Conservation (phyloP, 495 filamentous ascomycete species). For the Aspergillus ostianus region DNA sequence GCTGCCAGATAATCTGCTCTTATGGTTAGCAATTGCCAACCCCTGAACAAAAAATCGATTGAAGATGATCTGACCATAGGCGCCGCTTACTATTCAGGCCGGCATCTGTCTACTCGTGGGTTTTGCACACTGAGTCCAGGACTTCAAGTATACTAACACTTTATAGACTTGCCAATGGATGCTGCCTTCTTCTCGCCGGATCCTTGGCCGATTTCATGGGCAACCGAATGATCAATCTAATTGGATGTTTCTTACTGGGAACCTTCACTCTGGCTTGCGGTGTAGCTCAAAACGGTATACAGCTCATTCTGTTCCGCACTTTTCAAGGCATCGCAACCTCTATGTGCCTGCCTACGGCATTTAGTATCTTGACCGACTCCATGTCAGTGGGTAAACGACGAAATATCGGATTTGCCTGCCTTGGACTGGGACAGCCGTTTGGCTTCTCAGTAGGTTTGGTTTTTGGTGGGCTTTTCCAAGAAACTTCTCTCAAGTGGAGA, state of each 20-base stretch:
- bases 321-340: conserved; percentile 49
- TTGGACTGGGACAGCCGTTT: conserved; percentile 49
- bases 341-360: conserved; percentile 50
- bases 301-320: conserved; percentile 52
- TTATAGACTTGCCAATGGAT: conserved; percentile 50
- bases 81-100: too few species aligned
- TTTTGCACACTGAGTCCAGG: too few species aligned
- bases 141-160: too few species aligned
- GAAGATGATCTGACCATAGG: too few species aligned
- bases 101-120: too few species aligned
- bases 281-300: conserved; percentile 39
- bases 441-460: conserved; percentile 56
- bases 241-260: conserved; percentile 43
- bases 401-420: conserved; percentile 52
- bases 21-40: too few species aligned
- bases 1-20: too few species aligned
- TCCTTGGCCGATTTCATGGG: conserved; percentile 53
- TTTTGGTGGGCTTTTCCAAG: conserved; percentile 48
- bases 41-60: too few species aligned
- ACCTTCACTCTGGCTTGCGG: conserved; percentile 48
- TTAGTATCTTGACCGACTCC: conserved; percentile 47
- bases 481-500: conserved; percentile 12
- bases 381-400: conserved; percentile 41
- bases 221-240: conserved; percentile 39
- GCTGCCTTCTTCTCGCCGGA: conserved; percentile 48